phyloP scores from a whole-genome alignment of 106 monocot species.

The Iris macrosiphon region DNA sequence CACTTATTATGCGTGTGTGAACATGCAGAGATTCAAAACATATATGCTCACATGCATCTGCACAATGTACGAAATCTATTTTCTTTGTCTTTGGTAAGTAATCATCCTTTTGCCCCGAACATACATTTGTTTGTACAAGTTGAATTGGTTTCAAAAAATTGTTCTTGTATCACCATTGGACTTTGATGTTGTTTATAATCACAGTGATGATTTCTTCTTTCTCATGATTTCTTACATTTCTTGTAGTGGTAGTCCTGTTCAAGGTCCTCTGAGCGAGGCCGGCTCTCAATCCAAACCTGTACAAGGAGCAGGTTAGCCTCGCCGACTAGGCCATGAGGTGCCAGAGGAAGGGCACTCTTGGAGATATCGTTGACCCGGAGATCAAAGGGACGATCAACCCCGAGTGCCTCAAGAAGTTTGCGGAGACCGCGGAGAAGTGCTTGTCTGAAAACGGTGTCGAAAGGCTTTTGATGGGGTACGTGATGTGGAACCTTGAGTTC shows the following conservation, averaged over 20 bases:
- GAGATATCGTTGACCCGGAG: constrained; percentile 39
- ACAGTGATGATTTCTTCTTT: no score
- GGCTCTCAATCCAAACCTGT: constrained; percentile 47
- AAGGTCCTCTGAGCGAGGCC: constrained; percentile 65
- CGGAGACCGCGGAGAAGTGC: constrained; percentile 61
- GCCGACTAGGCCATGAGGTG: constrained; percentile 58
- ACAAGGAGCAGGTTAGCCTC: constrained; percentile 58
- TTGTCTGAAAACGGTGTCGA: constrained; percentile 51
- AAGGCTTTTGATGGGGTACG: constrained; percentile 74
- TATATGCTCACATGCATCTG: no score
- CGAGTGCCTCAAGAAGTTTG: constrained; percentile 62
- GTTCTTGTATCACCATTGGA: no score
- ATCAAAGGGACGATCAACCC: constrained; percentile 47
- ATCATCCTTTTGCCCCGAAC: no score
- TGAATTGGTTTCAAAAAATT: no score
- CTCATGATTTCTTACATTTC: no score
- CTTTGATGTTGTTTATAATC: no score
- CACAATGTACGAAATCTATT: no score
- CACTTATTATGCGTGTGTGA: no score
- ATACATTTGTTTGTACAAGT: no score
- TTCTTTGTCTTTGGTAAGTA: no score
- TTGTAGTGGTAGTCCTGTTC: constrained; percentile 72
- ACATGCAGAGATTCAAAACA: no score
- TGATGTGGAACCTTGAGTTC: constrained; percentile 79
- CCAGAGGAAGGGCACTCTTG: constrained; percentile 29